Conservation (phyloP, 1,284 basidiomycete species). For the Pseudozyma thailandica region DNA sequence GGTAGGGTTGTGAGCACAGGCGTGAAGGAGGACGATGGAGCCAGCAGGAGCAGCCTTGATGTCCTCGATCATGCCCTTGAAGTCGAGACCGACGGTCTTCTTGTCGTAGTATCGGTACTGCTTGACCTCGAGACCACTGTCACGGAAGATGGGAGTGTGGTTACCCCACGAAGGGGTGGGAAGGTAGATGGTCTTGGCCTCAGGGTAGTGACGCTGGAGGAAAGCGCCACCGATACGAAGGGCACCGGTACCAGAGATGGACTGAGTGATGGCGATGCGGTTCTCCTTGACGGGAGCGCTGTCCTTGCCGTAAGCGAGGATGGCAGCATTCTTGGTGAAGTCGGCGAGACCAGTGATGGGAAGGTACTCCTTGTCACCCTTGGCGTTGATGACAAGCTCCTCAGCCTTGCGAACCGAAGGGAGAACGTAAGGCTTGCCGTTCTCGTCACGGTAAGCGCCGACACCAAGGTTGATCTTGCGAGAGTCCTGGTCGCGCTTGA, state of each 20-base stretch:
- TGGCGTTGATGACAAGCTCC: slow-evolving; percentile 75
- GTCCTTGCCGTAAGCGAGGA: slow-evolving; percentile 87
- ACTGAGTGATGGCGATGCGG: slow-evolving; percentile 84
- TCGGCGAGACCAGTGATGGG: slow-evolving; percentile 90
- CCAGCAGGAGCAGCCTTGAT: slow-evolving; percentile 70
- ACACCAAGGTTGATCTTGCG: slow-evolving; percentile 96
- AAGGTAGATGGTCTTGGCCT: slow-evolving; percentile 89
- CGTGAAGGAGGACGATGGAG: slow-evolving; percentile 72
- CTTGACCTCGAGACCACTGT: slow-evolving; percentile 93
- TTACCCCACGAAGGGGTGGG: slow-evolving; percentile 98
- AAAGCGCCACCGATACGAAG: slow-evolving; percentile 96
- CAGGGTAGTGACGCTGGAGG: slow-evolving; percentile 84
- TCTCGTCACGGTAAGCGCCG: slow-evolving; percentile 84
- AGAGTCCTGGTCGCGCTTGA: slow-evolving; percentile 83
- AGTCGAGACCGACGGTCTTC: slow-evolving; percentile 68
- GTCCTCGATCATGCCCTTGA: slow-evolving; percentile 67
- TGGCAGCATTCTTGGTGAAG: slow-evolving; percentile 88
- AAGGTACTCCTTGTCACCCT: slow-evolving; percentile 96
- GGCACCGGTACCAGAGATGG: slow-evolving; percentile 97
- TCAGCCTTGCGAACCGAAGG: slow-evolving; percentile 94
- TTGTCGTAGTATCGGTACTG: slow-evolving; percentile 76
- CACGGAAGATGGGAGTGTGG: slow-evolving; percentile 79
- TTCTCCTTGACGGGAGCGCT: slow-evolving; percentile 78
- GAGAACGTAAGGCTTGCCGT: slow-evolving; percentile 95
- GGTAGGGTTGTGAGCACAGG: slow-evolving; percentile 72